Conservation (phyloP, 352 stramenopile species). For the Halophytophthora batemanensis region DNA sequence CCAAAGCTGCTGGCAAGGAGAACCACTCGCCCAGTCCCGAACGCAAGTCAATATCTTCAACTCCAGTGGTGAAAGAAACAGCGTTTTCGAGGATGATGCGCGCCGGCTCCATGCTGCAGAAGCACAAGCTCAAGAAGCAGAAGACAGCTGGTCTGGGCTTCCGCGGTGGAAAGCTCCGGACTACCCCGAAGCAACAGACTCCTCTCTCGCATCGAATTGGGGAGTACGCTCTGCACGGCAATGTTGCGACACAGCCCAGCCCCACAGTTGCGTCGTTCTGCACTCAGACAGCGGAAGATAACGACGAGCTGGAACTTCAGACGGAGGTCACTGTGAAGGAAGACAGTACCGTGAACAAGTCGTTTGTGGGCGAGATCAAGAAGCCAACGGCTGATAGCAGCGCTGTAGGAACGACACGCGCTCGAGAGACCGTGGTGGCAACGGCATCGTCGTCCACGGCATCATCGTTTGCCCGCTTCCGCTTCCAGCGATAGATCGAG, state of each 20-base stretch:
- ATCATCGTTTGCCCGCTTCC: constrained; percentile 33
- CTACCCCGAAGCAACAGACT: constrained; percentile 4
- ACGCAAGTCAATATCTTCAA: background rate
- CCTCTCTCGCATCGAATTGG: constrained; percentile 21
- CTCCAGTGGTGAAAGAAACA: constrained; percentile 45
- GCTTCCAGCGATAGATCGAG: constrained; percentile 20
- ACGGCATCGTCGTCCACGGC: constrained; percentile 1
- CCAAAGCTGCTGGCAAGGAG: constrained; percentile 33
- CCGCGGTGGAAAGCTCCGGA: constrained; percentile 11
- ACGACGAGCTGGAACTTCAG: constrained; percentile 6
- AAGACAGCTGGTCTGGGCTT: constrained; percentile 14
- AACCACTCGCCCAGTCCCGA: constrained; percentile 30
- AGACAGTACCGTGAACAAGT: background rate
- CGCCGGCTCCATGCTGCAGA: constrained; percentile 52
- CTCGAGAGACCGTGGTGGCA: background rate
- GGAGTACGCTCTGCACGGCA: constrained; percentile 18
- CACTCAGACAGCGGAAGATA: constrained; percentile 4
- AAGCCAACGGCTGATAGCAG: background rate
- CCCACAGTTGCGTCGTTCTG: background rate
- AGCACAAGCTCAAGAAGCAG: constrained; percentile 56
- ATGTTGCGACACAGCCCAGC: constrained; percentile 1
- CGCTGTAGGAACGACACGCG: background rate
- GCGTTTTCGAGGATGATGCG: constrained; percentile 82
- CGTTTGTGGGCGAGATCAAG: background rate
- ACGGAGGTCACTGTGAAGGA: constrained; percentile 4